These are phyloP conservation scores for Penicillium verrucosum DNA, from an alignment of 2,329 filamentous ascomycete genomes.

Conservation along the genomic window DNA sequence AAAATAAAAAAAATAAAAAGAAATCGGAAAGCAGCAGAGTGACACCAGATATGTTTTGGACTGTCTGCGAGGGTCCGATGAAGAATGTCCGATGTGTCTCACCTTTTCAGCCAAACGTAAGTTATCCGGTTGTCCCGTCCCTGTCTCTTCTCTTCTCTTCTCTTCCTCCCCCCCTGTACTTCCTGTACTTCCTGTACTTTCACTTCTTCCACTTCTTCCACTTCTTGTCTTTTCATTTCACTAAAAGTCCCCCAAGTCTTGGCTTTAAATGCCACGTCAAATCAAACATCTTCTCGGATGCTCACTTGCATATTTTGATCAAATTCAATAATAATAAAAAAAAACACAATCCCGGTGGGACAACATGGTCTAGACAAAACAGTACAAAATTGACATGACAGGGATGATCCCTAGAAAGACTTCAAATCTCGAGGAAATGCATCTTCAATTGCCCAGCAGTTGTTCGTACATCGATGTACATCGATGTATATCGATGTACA, in stretches of 20 bases:
- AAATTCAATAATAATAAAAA: no score
- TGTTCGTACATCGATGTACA: not conserved
- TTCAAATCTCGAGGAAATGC: not conserved
- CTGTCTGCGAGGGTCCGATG: constrained; percentile 21
- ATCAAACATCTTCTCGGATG: not conserved
- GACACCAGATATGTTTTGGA: constrained; percentile 22
- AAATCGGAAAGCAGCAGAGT: constrained; percentile 24
- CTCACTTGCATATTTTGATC: not conserved
- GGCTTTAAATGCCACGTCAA: constrained; percentile 2
- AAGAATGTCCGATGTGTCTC: constrained; percentile 19
- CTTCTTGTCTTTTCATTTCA: no score
- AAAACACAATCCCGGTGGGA: not conserved
- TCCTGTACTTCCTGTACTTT: not conserved
- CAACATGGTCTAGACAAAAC: not conserved
- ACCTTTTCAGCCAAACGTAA: constrained; percentile 25
- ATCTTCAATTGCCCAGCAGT: not conserved
- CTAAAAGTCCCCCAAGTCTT: not conserved
- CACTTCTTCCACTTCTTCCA: no score
- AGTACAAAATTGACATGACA: constrained; percentile 1
- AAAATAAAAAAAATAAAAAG: not conserved
- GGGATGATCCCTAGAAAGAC: not conserved
- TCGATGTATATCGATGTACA: not conserved
- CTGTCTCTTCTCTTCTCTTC: no score
- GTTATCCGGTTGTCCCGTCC: constrained; percentile 25
- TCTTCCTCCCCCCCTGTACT: constrained; percentile 3